These are phyloP conservation scores for Elongisporangium prolatum DNA, from an alignment of 352 stramenopile species.

Conservation along the genomic window DNA sequence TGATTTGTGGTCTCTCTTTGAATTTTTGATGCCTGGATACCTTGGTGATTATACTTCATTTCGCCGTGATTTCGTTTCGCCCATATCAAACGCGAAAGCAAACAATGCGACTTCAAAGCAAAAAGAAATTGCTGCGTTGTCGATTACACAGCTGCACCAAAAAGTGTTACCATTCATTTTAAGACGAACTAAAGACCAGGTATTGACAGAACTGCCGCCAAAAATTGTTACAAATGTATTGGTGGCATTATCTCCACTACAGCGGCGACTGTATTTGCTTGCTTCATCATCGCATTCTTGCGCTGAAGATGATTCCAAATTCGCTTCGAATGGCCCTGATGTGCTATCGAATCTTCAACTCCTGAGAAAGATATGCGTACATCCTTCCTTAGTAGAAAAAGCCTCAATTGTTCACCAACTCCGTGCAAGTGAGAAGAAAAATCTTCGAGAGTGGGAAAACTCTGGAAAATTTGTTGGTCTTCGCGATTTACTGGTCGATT, in stretches of 20 bases:
- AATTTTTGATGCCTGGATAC: slow-evolving; percentile 98
- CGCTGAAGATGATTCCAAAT: not conserved
- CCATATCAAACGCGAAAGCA: slow-evolving; percentile 54
- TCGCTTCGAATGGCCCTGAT: slow-evolving; percentile 3
- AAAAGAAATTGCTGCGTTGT: slow-evolving; percentile 73
- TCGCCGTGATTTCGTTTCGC: slow-evolving; percentile 53
- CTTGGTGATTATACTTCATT: slow-evolving; percentile 85
- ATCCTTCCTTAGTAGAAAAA: slow-evolving; percentile 84
- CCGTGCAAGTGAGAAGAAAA: slow-evolving; percentile 19
- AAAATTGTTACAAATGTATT: slow-evolving; percentile 96
- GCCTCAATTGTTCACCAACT: slow-evolving; percentile 16
- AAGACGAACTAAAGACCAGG: slow-evolving; percentile 94
- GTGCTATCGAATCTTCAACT: slow-evolving; percentile 68
- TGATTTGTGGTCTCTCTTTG: slow-evolving; percentile 97
- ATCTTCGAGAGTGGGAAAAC: slow-evolving; percentile 46
- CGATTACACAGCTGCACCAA: slow-evolving; percentile 92
- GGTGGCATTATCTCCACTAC: slow-evolving; percentile 82
- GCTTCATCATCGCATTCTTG: slow-evolving; percentile 17
- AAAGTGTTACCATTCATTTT: slow-evolving; percentile 97
- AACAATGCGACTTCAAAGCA: slow-evolving; percentile 65
- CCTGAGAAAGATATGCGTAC: slow-evolving; percentile 93
- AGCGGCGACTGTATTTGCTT: slow-evolving; percentile 82
- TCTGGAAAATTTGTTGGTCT: slow-evolving; percentile 92
- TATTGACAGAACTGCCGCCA: slow-evolving; percentile 94
- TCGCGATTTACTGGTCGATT: slow-evolving; percentile 67